phyloP scores from a whole-genome alignment of 192 early-diverging fungal species.

The Chytriomyces sp. region DNA sequence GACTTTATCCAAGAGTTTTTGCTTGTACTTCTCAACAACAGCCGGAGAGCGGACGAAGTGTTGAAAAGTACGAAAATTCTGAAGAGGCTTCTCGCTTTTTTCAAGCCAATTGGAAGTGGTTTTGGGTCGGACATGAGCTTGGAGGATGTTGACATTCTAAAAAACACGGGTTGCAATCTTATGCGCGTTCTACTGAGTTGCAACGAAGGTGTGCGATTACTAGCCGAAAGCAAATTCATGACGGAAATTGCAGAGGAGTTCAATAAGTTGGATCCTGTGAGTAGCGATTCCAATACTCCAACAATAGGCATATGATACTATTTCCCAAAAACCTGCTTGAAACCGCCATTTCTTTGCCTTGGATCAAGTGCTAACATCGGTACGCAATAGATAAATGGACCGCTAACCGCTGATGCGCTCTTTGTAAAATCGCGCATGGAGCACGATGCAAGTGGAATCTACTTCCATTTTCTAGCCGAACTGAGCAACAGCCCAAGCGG shows the following conservation, averaged over 20 bases:
- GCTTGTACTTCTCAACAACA: conserved; percentile 76
- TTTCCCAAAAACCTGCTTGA: not conserved
- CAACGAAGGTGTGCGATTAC: conserved; percentile 69
- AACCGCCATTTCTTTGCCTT: conserved; percentile 37
- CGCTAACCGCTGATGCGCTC: conserved; percentile 41
- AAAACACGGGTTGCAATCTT: conserved; percentile 69
- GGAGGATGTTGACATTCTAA: conserved; percentile 6
- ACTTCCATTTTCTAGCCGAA: conserved; percentile 77
- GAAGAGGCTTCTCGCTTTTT: conserved; percentile 75
- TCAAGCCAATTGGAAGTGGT: conserved; percentile 58
- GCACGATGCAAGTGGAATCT: conserved; percentile 71
- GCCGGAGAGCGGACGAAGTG: conserved; percentile 75
- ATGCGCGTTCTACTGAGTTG: conserved; percentile 67
- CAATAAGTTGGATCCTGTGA: conserved; percentile 69
- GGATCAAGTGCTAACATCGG: conserved; percentile 21
- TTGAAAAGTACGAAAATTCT: conserved; percentile 73
- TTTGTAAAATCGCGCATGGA: conserved; percentile 81
- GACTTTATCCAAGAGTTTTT: conserved; percentile 74
- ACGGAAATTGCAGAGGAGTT: conserved; percentile 76
- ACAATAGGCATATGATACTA: not conserved
- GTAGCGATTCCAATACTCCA: not conserved
- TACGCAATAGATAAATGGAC: conserved; percentile 17
- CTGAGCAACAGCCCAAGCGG: conserved; percentile 70
- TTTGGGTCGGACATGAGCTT: conserved; percentile 59
- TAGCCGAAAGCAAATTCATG: conserved; percentile 73